Percentiles rank a stretch among this genome's conserved stretches.
Conservation (phyloP, 2,329 filamentous ascomycete genomes). For the Sporothrix inflata region DNA sequence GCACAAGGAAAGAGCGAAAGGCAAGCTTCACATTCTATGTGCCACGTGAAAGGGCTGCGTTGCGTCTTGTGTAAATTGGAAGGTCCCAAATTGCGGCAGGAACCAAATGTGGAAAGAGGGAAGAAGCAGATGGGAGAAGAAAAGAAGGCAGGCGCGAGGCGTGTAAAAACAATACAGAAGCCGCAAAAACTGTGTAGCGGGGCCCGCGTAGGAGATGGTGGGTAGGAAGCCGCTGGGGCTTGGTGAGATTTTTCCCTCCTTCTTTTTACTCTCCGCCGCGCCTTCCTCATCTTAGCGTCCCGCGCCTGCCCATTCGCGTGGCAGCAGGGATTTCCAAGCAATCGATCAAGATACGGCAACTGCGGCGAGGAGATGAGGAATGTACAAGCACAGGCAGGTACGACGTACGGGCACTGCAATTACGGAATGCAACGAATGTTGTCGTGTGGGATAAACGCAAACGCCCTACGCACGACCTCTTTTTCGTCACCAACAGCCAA, state of each 20-base stretch:
- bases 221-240: slow-evolving; percentile 12
- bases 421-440: not conserved
- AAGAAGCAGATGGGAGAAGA: slow-evolving; percentile 16
- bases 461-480: slow-evolving; percentile 1
- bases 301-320: slow-evolving; percentile 16
- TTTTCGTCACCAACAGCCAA: slow-evolving; percentile 3
- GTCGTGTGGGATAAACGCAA: not conserved
- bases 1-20: slow-evolving; percentile 18
- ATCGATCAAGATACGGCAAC: slow-evolving; percentile 18
- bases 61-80: slow-evolving; percentile 18
- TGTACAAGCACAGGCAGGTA: not conserved
- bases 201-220: not conserved
- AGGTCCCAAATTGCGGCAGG: slow-evolving; percentile 6
- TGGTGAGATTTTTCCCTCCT: not conserved
- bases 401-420: slow-evolving; percentile 2
- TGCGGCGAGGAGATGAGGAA: slow-evolving; percentile 16
- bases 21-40: slow-evolving; percentile 3
- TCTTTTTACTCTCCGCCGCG: not conserved
- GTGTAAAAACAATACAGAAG: not conserved
- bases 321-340: slow-evolving; percentile 13
- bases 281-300: slow-evolving; percentile 14
- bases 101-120: slow-evolving; percentile 24
- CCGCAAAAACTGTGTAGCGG: not conserved
- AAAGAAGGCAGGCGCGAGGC: slow-evolving; percentile 3
- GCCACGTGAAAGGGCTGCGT: slow-evolving; percentile 22